Percentiles rank a stretch among this genome's conserved stretches.
phyloP scores from a whole-genome alignment of 1,284 basidiomycete genomes.

The Wallemia mellicola region DNA sequence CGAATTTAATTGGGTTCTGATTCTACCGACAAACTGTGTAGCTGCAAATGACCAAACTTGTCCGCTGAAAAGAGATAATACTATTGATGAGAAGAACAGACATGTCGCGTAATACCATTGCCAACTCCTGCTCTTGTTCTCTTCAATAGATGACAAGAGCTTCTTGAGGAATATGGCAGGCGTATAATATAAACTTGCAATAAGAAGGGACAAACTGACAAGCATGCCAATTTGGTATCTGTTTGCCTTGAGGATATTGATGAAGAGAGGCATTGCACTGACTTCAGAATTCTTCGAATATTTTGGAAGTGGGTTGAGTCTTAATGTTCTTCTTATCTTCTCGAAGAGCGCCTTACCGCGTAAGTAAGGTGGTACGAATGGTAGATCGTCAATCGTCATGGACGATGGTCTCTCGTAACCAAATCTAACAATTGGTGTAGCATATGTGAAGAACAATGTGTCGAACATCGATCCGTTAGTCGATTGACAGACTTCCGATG shows the following conservation, averaged over 20 bases:
- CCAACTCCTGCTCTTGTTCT: not conserved
- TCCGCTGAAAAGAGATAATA: not conserved
- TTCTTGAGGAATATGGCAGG: not conserved
- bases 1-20: slow-evolving; percentile 36
- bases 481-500: not conserved
- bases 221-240: not conserved
- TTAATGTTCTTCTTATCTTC: not conserved
- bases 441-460: not conserved
- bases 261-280: not conserved
- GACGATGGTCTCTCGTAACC: not conserved
- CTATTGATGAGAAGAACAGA: not conserved
- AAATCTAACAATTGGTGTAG: not conserved
- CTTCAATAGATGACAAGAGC: not conserved
- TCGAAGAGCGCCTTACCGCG: not conserved
- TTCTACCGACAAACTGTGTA: not conserved
- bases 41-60: not conserved
- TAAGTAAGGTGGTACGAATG: not conserved
- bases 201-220: not conserved
- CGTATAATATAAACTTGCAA: not conserved
- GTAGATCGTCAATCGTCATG: not conserved
- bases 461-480: not conserved
- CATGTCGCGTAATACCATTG: not conserved
- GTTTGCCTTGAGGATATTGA: not conserved
- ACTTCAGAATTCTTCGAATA: not conserved
- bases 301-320: not conserved